These are phyloP conservation scores for Globisporangium viniferum DNA, from an alignment of 352 stramenopile genomes.

Conservation along the genomic window DNA sequence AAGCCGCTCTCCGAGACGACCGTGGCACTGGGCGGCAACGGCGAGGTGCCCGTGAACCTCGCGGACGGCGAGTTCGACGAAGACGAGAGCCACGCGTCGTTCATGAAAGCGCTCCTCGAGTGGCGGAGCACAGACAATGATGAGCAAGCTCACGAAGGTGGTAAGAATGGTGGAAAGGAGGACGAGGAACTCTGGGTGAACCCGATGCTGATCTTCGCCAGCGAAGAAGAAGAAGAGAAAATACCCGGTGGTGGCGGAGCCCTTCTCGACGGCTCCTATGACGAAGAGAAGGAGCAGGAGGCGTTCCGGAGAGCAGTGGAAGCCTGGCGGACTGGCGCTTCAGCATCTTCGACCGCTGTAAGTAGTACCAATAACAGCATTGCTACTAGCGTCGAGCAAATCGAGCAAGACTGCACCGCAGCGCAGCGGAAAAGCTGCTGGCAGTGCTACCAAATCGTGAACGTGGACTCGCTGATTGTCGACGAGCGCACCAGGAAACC, in stretches of 20 bases:
- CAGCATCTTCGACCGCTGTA: constrained; percentile 1
- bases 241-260: constrained; percentile 26
- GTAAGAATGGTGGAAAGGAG: constrained; percentile 18
- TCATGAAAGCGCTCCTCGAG: constrained; percentile 77
- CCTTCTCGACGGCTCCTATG: constrained; percentile 57
- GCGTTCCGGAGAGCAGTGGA: constrained; percentile 57
- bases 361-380: background rate
- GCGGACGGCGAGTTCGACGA: constrained; percentile 76
- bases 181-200: constrained; percentile 64
- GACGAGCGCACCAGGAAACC: constrained; percentile 43
- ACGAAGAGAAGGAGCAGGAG: constrained; percentile 67
- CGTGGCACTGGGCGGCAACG: constrained; percentile 8
- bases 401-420: constrained; percentile 43
- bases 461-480: constrained; percentile 33
- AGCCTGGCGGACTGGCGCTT: constrained; percentile 45
- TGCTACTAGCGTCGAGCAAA: constrained; percentile 26
- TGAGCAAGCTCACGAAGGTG: background rate
- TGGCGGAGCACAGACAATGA: constrained; percentile 54
- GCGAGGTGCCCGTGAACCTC: constrained; percentile 59
- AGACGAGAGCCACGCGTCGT: constrained; percentile 66
- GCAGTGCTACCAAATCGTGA: constrained; percentile 73
- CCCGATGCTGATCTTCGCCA: constrained; percentile 27
- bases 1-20: constrained; percentile 44
- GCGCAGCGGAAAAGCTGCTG: constrained; percentile 66
- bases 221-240: constrained; percentile 12